Conservation (phyloP, 2,329 filamentous ascomycete species). For the Hymenoscyphus linearis region DNA sequence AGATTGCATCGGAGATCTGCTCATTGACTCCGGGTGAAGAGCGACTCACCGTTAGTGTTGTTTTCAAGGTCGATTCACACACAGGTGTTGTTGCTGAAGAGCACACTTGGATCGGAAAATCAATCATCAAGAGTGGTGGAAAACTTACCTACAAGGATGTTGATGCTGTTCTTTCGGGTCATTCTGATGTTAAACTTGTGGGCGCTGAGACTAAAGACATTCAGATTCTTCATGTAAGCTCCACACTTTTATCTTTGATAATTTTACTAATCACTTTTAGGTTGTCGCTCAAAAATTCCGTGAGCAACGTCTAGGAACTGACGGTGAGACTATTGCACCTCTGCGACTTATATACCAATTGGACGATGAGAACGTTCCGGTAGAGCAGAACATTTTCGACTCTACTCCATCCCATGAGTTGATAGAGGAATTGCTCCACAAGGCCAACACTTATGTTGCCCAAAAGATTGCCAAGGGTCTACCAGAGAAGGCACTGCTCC, state of each 20-base stretch:
- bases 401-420: slow-evolving; percentile 85
- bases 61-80: slow-evolving; percentile 82
- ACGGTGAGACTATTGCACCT: slow-evolving; percentile 72
- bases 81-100: slow-evolving; percentile 76
- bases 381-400: slow-evolving; percentile 94
- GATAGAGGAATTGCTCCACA: slow-evolving; percentile 91
- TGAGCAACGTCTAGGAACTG: slow-evolving; percentile 76
- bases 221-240: slow-evolving; percentile 66
- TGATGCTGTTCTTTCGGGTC: slow-evolving; percentile 69
- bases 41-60: slow-evolving; percentile 83
- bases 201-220: slow-evolving; percentile 70
- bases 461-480: slow-evolving; percentile 73
- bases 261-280: slow-evolving; percentile 33
- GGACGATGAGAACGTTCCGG: slow-evolving; percentile 96
- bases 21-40: slow-evolving; percentile 84
- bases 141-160: slow-evolving; percentile 83
- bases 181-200: slow-evolving; percentile 56
- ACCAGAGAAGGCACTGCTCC: slow-evolving; percentile 87
- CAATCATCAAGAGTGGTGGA: slow-evolving; percentile 85
- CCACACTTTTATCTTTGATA: background rate
- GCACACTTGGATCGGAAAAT: slow-evolving; percentile 90
- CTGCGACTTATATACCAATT: slow-evolving; percentile 88
- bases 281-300: slow-evolving; percentile 85
- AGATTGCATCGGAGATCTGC: slow-evolving; percentile 81
- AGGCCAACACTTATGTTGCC: slow-evolving; percentile 84